Conservation (phyloP, 768 basidiomycete species). For the Mycena pura region DNA sequence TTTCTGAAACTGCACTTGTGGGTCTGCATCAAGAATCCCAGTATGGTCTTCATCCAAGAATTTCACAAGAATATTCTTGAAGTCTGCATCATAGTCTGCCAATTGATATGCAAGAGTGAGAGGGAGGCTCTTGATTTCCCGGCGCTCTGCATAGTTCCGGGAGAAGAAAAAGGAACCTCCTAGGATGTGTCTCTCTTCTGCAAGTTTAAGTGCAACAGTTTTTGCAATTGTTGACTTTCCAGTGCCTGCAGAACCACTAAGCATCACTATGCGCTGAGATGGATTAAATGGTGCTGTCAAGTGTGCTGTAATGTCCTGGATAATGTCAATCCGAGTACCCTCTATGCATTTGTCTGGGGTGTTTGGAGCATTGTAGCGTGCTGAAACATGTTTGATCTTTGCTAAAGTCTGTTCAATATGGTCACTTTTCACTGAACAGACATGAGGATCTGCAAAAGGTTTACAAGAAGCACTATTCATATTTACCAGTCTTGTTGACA, state of each 20-base stretch:
- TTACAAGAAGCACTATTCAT: background rate
- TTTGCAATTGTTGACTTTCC: too few relatives aligned
- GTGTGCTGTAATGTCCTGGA: background rate
- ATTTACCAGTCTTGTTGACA: background rate
- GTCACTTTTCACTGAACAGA: background rate
- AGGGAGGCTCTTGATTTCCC: background rate
- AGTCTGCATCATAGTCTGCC: background rate
- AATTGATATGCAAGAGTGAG: slow-evolving; percentile 3
- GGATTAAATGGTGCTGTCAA: background rate
- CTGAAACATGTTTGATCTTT: background rate
- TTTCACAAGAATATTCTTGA: background rate
- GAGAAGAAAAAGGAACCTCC: slow-evolving; percentile 10
- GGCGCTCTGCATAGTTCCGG: background rate
- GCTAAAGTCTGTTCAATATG: background rate
- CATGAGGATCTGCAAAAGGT: background rate
- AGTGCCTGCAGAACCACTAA: slow-evolving; percentile 5
- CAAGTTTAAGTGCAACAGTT: background rate
- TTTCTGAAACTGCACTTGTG: background rate
- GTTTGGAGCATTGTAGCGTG: background rate
- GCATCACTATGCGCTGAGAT: slow-evolving; percentile 2
- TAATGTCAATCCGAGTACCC: background rate
- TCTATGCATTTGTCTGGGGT: background rate
- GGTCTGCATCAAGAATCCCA: background rate
- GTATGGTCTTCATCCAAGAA: background rate
- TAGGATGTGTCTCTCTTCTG: background rate